Percentiles rank a stretch among this genome's conserved stretches.
phyloP scores from a whole-genome alignment of 2,329 filamentous ascomycete species.

The Leptographium procerum region DNA sequence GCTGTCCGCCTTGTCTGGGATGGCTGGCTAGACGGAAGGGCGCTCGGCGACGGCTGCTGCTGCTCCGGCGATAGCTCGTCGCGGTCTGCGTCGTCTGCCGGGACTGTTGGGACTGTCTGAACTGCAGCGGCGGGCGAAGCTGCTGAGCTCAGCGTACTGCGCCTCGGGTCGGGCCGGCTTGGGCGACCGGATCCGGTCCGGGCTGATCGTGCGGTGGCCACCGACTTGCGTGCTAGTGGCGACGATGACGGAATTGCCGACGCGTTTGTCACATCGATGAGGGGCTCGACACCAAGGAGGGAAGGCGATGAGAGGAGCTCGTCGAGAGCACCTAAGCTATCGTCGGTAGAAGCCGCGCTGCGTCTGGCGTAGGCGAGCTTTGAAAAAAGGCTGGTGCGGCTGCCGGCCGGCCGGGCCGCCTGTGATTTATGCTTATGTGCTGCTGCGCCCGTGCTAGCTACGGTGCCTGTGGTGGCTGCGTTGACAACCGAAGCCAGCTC shows the following conservation, averaged over 20 bases:
- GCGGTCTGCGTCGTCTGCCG: slow-evolving; percentile 1
- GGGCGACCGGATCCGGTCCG: background rate
- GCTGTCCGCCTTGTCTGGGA: background rate
- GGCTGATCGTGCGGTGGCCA: background rate
- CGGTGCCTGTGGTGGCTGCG: background rate
- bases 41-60: background rate
- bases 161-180: background rate
- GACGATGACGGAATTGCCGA: slow-evolving; percentile 6
- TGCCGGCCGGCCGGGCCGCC: no score
- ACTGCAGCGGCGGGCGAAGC: background rate
- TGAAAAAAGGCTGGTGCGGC: background rate
- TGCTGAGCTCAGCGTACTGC: background rate
- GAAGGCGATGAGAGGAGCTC: slow-evolving; percentile 19
- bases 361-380: slow-evolving; percentile 5
- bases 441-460: background rate
- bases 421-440: no score
- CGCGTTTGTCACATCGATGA: background rate
- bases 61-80: slow-evolving; percentile 14
- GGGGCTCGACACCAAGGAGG: background rate
- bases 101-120: background rate
- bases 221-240: slow-evolving; percentile 11
- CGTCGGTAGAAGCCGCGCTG: background rate
- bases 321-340: slow-evolving; percentile 14
- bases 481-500: slow-evolving; percentile 9
- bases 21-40: background rate